Conservation (phyloP, 331 rosid genomes). For the Malus hybrid region DNA sequence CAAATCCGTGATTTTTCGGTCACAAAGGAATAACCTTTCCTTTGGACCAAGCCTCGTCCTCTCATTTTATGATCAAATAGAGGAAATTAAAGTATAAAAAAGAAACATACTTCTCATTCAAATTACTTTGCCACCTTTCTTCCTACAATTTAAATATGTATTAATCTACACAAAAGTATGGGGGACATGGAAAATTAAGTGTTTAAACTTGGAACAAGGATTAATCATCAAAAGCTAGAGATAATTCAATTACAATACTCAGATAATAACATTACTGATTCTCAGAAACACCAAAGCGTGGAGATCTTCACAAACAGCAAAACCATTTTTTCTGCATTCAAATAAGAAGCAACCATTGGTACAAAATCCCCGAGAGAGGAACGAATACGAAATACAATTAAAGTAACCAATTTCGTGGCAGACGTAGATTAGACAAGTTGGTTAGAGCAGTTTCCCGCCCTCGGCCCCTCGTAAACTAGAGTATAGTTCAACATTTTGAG, state of each 20-base stretch:
- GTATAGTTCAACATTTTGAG: background rate
- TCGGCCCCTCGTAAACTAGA: too few relatives aligned
- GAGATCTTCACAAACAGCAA: constrained; percentile 42
- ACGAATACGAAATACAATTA: too few relatives aligned
- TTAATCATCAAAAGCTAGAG: too few relatives aligned
- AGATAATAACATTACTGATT: background rate
- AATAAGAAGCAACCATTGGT: background rate
- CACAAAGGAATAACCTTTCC: too few relatives aligned
- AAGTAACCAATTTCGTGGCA: too few relatives aligned
- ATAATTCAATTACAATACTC: background rate
- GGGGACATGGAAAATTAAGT: background rate
- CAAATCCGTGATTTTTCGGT: too few relatives aligned
- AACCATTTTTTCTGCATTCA: constrained; percentile 44
- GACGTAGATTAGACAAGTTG: too few relatives aligned
- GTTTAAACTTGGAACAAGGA: background rate
- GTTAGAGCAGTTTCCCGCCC: too few relatives aligned
- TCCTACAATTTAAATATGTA: background rate
- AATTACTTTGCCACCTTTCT: background rate
- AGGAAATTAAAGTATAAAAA: background rate
- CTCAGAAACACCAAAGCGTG: background rate
- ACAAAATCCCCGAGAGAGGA: background rate
- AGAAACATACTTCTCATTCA: background rate
- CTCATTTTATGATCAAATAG: background rate
- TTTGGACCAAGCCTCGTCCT: too few relatives aligned
- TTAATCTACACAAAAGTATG: background rate